Conservation (phyloP, 192 early-diverging fungal species). For the Coemansia sp. region DNA sequence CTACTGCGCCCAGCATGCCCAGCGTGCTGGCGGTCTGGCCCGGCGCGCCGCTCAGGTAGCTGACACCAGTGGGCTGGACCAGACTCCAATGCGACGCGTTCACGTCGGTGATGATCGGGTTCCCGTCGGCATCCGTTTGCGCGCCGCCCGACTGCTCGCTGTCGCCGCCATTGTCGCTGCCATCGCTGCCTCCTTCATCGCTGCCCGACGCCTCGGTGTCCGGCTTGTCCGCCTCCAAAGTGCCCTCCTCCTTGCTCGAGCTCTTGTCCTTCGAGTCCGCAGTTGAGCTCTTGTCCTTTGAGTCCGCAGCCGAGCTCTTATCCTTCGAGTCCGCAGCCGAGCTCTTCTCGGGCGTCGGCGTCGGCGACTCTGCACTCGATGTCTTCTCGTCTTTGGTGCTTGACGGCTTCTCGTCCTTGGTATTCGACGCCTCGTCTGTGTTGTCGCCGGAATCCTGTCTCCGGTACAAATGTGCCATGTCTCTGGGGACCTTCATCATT, state of each 20-base stretch:
- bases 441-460: background rate
- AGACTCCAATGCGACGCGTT: constrained; percentile 39
- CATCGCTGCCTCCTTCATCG: background rate
- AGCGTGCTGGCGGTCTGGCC: background rate
- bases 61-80: constrained; percentile 42
- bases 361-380: background rate
- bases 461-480: background rate
- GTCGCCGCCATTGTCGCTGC: constrained; percentile 6
- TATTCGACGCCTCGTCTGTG: background rate
- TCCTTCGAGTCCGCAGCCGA: background rate
- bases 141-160: constrained; percentile 3
- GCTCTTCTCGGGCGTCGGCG: constrained; percentile 2
- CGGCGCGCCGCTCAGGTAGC: constrained; percentile 37
- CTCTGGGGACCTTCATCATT: constrained; percentile 7
- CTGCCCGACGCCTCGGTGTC: background rate
- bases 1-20: constrained; percentile 6
- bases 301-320: background rate
- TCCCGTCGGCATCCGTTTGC: constrained; percentile 34
- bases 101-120: constrained; percentile 41
- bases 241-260: background rate
- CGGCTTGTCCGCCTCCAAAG: background rate
- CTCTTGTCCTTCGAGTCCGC: background rate
- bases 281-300: background rate
- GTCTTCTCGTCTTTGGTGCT: constrained; percentile 7
- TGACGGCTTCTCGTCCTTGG: background rate